phyloP scores from a whole-genome alignment of 768 basidiomycete species.

The Clathrus columnatus region DNA sequence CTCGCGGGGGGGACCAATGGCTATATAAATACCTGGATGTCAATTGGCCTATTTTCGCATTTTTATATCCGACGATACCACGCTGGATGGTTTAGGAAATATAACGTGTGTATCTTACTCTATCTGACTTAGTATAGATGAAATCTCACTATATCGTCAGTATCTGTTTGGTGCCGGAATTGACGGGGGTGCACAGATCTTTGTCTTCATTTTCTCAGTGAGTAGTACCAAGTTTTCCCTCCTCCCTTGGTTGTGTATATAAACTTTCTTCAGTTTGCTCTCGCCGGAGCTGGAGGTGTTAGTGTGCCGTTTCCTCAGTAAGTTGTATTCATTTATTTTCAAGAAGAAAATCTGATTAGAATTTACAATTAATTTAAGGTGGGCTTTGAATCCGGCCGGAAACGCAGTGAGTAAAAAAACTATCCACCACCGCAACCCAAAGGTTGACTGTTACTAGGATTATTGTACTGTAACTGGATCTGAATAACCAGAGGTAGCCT shows the following conservation, averaged over 20 bases:
- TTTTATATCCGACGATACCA: constrained; percentile 45
- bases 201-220: constrained; percentile 48
- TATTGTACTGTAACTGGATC: neutral
- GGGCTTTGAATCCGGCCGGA: neutral
- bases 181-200: constrained; percentile 57
- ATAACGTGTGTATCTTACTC: neutral
- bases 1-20: constrained; percentile 45
- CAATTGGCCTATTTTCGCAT: constrained; percentile 50
- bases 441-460: neutral
- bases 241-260: too few relatives aligned
- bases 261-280: too few relatives aligned
- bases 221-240: neutral
- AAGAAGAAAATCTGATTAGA: neutral
- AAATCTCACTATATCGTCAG: constrained; percentile 36
- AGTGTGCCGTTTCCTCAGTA: neutral
- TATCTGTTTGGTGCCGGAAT: constrained; percentile 58
- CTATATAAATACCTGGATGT: constrained; percentile 34
- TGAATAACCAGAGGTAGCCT: neutral
- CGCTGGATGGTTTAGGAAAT: constrained; percentile 54
- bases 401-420: neutral
- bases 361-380: neutral
- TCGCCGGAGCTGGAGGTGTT: neutral
- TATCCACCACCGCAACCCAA: neutral
- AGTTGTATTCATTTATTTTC: neutral
- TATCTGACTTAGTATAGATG: neutral